Conservation (phyloP, 805 yeast genomes). For the Lipomyces sp. region DNA sequence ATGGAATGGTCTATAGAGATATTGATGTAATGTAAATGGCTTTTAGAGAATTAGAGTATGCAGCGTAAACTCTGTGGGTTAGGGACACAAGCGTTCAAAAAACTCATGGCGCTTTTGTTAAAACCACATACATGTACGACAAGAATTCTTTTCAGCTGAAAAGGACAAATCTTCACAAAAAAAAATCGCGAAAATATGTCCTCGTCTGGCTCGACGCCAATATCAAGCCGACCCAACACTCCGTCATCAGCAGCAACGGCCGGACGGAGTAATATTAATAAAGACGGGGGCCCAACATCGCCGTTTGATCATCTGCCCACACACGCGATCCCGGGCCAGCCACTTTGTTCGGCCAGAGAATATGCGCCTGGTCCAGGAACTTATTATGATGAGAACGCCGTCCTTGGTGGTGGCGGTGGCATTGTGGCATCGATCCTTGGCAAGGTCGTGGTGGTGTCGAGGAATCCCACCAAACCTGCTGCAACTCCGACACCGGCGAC, state of each 20-base stretch:
- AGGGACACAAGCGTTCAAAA: not conserved
- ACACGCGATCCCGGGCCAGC: conserved; percentile 36
- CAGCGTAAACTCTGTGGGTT: not conserved
- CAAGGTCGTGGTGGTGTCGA: conserved; percentile 25
- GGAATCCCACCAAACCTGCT: conserved; percentile 4
- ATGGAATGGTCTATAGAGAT: too few relatives aligned
- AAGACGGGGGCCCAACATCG: not conserved
- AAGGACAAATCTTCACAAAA: too few relatives aligned
- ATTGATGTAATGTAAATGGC: too few relatives aligned
- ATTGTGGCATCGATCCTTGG: conserved; percentile 29
- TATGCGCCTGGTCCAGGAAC: conserved; percentile 35
- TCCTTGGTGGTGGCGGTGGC: conserved; percentile 11
- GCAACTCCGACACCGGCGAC: not conserved
- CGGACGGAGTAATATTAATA: too few relatives aligned
- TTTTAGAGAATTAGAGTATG: too few relatives aligned
- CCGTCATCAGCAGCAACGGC: not conserved
- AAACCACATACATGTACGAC: not conserved
- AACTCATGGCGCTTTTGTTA: too few relatives aligned
- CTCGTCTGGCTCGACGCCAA: not conserved
- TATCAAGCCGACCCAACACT: not conserved
- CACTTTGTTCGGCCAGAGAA: conserved; percentile 31
- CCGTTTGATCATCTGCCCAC: conserved; percentile 14
- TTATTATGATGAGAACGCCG: conserved; percentile 24
- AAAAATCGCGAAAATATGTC: not conserved
- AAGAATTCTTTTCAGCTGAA: not conserved